Evolutionary conservation across 371 early-diverging fungal genomes (phyloP), one percentile per base, ranked within the genome.

Genomic region (Mortierella sp.): DNA sequence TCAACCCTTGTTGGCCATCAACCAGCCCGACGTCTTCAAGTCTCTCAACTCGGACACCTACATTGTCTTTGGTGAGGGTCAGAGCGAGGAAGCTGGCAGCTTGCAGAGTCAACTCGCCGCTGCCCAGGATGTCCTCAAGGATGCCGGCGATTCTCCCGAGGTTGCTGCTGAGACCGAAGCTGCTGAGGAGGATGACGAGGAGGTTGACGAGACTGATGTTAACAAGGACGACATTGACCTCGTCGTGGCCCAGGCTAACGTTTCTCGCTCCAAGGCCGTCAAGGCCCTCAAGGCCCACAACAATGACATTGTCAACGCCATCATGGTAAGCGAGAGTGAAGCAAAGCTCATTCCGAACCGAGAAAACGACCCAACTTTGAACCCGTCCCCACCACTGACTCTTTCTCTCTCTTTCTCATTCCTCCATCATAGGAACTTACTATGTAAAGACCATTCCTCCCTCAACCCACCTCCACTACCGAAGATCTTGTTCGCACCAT

Each of bases 61-160:
- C 90, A 90, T 97, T 71, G 95, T 98, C 68, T 96, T 98, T 79
- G 98, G 98, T 82, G 96, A 97, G 86, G 93, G 94, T 67, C 88
- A 91, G 71, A 83, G 89, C 56, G 97, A 97, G 81, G 95, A 97
- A 82, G 58, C 93, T 74, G 90, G 85, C 80, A 81, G 85, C 61
- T 88, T 90, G 82, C 92, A 92, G 67, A 48, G 60, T 57, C 76
- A 74, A 69, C 68, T 74, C 69, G 58, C 55, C 57, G 76, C 76
- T 67, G 68, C 76, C 54, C 60, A 67, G 68, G 76, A 74, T 12
- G 85, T 85, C 68, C 80, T 87, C 48, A 86, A 83, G 71, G 82
- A 86, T 50, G 87, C 86, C 41, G 81, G 81, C 21, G 87, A 86
- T 55, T 83, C 82, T 47, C 58, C 79, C 9, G 77, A 78, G 56